A percentile compares a stretch with the other conserved stretches of the same genome.
These are phyloP conservation scores for Paraleonurus japonicus DNA, from an alignment of 257 asterid species.

Conservation along the genomic window DNA sequence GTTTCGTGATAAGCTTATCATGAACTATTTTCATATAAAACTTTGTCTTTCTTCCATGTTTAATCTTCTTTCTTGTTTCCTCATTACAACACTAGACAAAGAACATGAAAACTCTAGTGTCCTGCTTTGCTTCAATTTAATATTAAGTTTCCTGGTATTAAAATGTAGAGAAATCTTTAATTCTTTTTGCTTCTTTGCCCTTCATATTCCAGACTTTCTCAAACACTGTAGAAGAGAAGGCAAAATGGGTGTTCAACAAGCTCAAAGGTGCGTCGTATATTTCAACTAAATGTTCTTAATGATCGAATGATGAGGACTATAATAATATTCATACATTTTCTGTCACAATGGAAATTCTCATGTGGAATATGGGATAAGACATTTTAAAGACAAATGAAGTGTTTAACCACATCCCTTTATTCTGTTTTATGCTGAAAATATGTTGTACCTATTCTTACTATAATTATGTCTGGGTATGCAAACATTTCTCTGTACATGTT, in stretches of 20 bases:
- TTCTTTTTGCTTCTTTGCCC: background rate
- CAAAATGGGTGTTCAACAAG: constrained; percentile 96
- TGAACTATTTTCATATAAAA: too few relatives aligned
- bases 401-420: background rate
- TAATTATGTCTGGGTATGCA: background rate
- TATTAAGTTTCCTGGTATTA: background rate
- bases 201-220: constrained; percentile 60
- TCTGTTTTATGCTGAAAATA: background rate
- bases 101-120: background rate
- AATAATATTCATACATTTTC: background rate
- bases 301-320: background rate
- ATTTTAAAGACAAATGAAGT: background rate
- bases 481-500: background rate
- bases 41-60: too few relatives aligned
- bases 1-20: too few relatives aligned
- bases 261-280: constrained; percentile 62
- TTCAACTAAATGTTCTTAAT: background rate
- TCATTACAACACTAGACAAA: constrained; percentile 3
- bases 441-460: background rate
- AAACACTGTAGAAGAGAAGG: constrained; percentile 89
- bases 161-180: constrained; percentile 1
- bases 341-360: too few relatives aligned
- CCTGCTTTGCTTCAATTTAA: background rate
- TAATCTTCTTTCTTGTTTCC: background rate
- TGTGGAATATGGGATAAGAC: background rate